These are phyloP conservation scores for Talaromyces proteolyticus DNA, from an alignment of 495 filamentous ascomycete genomes.

Conservation along the genomic window DNA sequence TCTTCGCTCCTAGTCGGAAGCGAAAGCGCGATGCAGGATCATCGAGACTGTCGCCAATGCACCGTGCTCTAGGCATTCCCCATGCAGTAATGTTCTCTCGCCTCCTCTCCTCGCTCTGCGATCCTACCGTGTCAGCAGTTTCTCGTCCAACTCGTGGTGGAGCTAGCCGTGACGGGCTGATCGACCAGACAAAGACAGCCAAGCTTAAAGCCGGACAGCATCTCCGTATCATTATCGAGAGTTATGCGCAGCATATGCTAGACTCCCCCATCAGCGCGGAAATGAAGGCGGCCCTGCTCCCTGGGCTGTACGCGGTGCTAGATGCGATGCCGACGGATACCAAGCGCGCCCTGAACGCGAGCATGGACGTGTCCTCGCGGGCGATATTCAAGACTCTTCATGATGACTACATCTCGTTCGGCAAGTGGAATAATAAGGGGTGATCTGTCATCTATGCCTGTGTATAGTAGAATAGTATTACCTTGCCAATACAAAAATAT, in stretches of 20 bases:
- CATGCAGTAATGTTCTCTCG: slow-evolving; percentile 63
- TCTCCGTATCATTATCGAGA: slow-evolving; percentile 64
- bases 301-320: slow-evolving; percentile 66
- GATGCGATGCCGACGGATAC: slow-evolving; percentile 61
- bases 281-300: slow-evolving; percentile 62
- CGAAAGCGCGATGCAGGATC: slow-evolving; percentile 15
- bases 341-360: slow-evolving; percentile 61
- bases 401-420: slow-evolving; percentile 61
- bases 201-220: slow-evolving; percentile 70
- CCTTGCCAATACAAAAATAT: background rate
- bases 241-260: slow-evolving; percentile 65
- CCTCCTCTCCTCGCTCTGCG: slow-evolving; percentile 69
- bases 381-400: slow-evolving; percentile 70
- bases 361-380: slow-evolving; percentile 59
- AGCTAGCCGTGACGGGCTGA: slow-evolving; percentile 43
- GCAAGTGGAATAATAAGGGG: slow-evolving; percentile 58
- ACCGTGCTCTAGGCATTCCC: slow-evolving; percentile 29
- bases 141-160: slow-evolving; percentile 35
- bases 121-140: slow-evolving; percentile 71
- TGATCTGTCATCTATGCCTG: too few relatives aligned
- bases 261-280: slow-evolving; percentile 44
- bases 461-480: slow-evolving; percentile 15
- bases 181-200: slow-evolving; percentile 70
- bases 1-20: slow-evolving; percentile 52
- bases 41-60: slow-evolving; percentile 41